A percentile compares a stretch with the other conserved stretches of the same genome.
Evolutionary conservation across 2,329 filamentous ascomycete species (phyloP).

Genomic region (Fusarium albidum): DNA sequence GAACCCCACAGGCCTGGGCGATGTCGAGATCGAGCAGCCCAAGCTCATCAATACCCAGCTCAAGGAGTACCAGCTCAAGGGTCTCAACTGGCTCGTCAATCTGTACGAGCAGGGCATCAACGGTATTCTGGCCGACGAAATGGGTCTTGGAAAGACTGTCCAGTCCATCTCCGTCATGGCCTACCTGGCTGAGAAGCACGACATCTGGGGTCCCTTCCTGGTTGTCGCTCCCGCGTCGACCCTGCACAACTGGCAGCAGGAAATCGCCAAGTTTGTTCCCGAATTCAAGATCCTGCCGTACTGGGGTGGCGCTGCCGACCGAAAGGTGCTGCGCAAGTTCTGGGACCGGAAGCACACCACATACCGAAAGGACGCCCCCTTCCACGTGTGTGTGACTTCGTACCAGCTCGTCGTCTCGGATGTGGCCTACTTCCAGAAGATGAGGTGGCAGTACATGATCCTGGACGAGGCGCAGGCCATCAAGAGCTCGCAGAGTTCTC

Average conservation of each 20-base stretch:
- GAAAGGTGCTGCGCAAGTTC: slow-evolving; percentile 96
- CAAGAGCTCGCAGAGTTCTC: slow-evolving; percentile 95
- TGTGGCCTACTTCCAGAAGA: slow-evolving; percentile 97
- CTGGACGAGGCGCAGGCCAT: slow-evolving; percentile 98
- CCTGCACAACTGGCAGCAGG: slow-evolving; percentile 99
- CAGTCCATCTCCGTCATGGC: slow-evolving; percentile 99
- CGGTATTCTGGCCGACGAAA: slow-evolving; percentile 97
- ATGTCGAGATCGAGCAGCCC: slow-evolving; percentile 93
- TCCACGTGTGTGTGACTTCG: slow-evolving; percentile 95
- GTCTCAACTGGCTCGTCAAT: slow-evolving; percentile 99
- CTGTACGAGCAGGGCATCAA: slow-evolving; percentile 99
- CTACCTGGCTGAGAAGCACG: slow-evolving; percentile 95
- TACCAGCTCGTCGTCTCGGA: slow-evolving; percentile 98
- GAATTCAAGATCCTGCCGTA: slow-evolving; percentile 95
- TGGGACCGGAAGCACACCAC: slow-evolving; percentile 99
- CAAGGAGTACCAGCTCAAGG: slow-evolving; percentile 99
- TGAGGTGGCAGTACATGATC: slow-evolving; percentile 99
- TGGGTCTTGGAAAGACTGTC: slow-evolving; percentile 99
- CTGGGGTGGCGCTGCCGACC: slow-evolving; percentile 93
- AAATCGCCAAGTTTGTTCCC: slow-evolving; percentile 94
- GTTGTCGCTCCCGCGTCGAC: slow-evolving; percentile 97
- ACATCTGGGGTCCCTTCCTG: slow-evolving; percentile 97
- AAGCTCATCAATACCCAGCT: slow-evolving; percentile 92
- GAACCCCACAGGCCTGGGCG: slow-evolving; percentile 93
- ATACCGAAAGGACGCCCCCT: slow-evolving; percentile 90